Conservation (phyloP, 2,329 filamentous ascomycete genomes). For the Clarireedia monteithiana region DNA sequence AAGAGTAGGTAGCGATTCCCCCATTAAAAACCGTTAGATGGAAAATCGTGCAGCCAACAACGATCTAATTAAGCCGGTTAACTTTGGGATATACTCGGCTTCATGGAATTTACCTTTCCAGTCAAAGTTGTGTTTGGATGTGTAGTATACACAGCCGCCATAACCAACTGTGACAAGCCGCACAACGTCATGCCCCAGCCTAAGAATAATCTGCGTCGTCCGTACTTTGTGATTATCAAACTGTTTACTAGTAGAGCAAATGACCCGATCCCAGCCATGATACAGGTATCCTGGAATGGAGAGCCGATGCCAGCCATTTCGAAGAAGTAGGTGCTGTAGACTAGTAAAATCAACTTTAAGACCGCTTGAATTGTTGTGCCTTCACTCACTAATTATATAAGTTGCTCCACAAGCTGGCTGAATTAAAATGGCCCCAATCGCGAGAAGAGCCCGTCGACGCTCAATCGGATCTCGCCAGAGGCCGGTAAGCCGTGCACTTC, state of each 20-base stretch:
- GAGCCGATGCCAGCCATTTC: conserved; percentile 48
- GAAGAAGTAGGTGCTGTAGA: conserved; percentile 52
- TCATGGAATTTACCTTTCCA: conserved; percentile 28
- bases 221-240: conserved; percentile 43
- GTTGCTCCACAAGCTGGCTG: conserved; percentile 48
- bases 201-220: conserved; percentile 46
- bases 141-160: conserved; percentile 44
- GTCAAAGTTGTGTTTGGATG: conserved; percentile 31
- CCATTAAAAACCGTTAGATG: conserved; percentile 22
- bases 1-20: conserved; percentile 41
- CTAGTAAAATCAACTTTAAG: conserved; percentile 25
- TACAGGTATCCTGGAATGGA: conserved; percentile 49
- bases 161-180: conserved; percentile 45
- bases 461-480: conserved; percentile 45
- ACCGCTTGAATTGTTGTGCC: not conserved
- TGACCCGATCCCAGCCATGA: conserved; percentile 45
- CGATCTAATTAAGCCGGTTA: conserved; percentile 18
- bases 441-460: conserved; percentile 40
- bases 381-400: conserved; percentile 43
- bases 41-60: conserved; percentile 40
- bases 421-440: conserved; percentile 40
- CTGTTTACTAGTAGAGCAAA: conserved; percentile 47
- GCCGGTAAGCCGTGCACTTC: conserved; percentile 33
- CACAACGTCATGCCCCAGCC: conserved; percentile 43
- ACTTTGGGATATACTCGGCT: not conserved